Evolutionary conservation across 106 monocot species (phyloP).

Genomic region (Allium sativum): DNA sequence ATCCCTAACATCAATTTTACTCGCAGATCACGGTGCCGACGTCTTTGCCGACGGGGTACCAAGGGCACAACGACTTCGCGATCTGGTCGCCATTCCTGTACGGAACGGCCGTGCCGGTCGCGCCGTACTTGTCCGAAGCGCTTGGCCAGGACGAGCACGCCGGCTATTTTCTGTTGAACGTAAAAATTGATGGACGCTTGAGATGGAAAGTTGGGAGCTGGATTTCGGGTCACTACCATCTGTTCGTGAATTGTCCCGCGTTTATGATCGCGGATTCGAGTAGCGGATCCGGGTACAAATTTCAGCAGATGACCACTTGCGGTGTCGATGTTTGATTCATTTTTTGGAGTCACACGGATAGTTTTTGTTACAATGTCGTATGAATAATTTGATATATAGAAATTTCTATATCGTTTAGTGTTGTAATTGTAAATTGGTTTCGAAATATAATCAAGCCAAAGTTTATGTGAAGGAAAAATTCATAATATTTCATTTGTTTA

Average conservation of each 20-base stretch:
- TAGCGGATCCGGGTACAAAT: neutral
- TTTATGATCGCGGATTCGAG: slow-evolving; percentile 3
- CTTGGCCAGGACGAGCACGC: slow-evolving; percentile 24
- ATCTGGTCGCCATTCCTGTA: slow-evolving; percentile 28
- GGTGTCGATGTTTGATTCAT: neutral
- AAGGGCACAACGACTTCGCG: slow-evolving; percentile 21
- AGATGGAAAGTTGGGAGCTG: slow-evolving; percentile 65
- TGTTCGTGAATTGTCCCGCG: slow-evolving; percentile 30
- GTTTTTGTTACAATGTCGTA: too few relatives aligned
- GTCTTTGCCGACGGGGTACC: slow-evolving; percentile 10
- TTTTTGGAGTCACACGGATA: too few relatives aligned
- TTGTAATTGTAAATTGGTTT: too few relatives aligned
- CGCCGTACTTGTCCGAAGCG: slow-evolving; percentile 7
- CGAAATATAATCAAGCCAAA: too few relatives aligned
- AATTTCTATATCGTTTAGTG: too few relatives aligned
- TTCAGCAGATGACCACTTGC: neutral
- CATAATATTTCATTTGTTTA: too few relatives aligned
- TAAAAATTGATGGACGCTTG: slow-evolving; percentile 33
- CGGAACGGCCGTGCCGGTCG: slow-evolving; percentile 31
- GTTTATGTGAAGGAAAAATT: too few relatives aligned
- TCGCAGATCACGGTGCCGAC: neutral
- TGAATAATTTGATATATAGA: too few relatives aligned
- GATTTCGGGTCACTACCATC: slow-evolving; percentile 38
- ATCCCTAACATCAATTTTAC: neutral
- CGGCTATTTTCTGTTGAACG: slow-evolving; percentile 23